Base-by-base conservation (phyloP, 1,284 basidiomycete genomes). In the Apiotrichum siamense region DNA sequence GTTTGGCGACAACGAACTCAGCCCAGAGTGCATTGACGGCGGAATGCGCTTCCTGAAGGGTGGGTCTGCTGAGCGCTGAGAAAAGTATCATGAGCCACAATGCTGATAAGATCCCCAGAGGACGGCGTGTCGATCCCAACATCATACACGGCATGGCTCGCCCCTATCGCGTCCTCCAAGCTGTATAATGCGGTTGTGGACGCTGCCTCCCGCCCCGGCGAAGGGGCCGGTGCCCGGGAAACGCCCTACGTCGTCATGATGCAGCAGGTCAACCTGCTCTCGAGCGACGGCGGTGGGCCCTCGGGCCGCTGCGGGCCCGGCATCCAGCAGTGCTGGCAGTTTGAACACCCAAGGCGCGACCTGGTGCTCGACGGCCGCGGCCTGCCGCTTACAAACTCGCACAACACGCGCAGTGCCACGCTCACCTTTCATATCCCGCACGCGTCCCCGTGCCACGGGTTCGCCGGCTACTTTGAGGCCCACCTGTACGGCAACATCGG, bases 211-310 rank as follows among this genome's bases (percentile, higher is more conserved):
- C 46, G 46, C 18, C 56, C 63, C 21, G 76, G 82, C 21, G 76
- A 80, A 2, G 74, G 77, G 17, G 84, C 83, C 50, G 82, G 84
- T 49, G 39, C 39, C 3, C 2, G 5, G 11, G 94, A 99, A 75
- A 97, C 91, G 23, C 94, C 94, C 0, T 98, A 97, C 68, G 96
- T 99, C 6, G 96, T 98, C 50, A 93, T 97, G 87, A 89, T 98
- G 68, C 86, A 91, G 65, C 87, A 90, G 20, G 86, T 88, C 56
- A 92, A 91, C 62, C 81, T 91, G 54, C 77, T 97, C 39, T 89
- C 86, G 54, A 88, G 85, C 20, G 77, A 87, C 13, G 83, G 49
- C 65, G 80, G 46, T 76, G 77, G 55, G 52, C 66, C 50, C 54
- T 70, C 78, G 56, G 82, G 80, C 17, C 78, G 81, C 44, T 90